These are phyloP conservation scores for Diaporthe batatas DNA, from an alignment of 2,329 filamentous ascomycete genomes.

Conservation along the genomic window DNA sequence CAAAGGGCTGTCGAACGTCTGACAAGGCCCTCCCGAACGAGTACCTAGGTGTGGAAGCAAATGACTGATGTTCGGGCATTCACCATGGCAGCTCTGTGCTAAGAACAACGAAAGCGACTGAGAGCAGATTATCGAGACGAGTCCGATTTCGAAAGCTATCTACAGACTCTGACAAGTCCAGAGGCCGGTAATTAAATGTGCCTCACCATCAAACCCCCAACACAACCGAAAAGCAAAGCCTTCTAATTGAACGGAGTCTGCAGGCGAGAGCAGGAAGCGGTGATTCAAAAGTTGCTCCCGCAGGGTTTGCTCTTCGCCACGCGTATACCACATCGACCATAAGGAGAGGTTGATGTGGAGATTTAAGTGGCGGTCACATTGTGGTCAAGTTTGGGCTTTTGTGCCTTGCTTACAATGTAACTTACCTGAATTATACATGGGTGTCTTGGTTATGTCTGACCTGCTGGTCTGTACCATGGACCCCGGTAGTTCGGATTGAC, in stretches of 20 bases:
- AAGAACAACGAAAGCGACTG: not conserved
- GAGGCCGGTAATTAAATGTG: conserved; percentile 63
- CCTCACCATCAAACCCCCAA: conserved; percentile 89
- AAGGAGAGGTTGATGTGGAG: conserved; percentile 81
- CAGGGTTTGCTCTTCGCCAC: conserved; percentile 83
- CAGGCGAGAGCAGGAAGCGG: conserved; percentile 75
- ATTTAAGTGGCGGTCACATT: conserved; percentile 79
- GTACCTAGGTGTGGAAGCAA: too few species aligned
- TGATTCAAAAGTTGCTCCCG: conserved; percentile 58
- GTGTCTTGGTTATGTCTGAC: not conserved
- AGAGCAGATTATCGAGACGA: not conserved
- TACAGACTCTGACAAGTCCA: not conserved
- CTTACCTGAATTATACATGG: conserved; percentile 28
- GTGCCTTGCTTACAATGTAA: not conserved
- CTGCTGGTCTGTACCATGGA: not conserved
- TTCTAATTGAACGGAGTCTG: conserved; percentile 79
- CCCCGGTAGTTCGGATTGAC: not conserved
- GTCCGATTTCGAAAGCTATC: not conserved
- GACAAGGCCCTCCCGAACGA: too few species aligned
- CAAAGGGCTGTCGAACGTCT: too few species aligned
- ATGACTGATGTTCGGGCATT: too few species aligned
- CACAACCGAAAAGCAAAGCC: conserved; percentile 67
- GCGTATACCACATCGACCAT: conserved; percentile 92
- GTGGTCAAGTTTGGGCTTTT: not conserved
- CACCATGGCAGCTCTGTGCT: too few species aligned